Conservation (phyloP, 768 basidiomycete genomes). For the Tylopilus cervinicoccineus region DNA sequence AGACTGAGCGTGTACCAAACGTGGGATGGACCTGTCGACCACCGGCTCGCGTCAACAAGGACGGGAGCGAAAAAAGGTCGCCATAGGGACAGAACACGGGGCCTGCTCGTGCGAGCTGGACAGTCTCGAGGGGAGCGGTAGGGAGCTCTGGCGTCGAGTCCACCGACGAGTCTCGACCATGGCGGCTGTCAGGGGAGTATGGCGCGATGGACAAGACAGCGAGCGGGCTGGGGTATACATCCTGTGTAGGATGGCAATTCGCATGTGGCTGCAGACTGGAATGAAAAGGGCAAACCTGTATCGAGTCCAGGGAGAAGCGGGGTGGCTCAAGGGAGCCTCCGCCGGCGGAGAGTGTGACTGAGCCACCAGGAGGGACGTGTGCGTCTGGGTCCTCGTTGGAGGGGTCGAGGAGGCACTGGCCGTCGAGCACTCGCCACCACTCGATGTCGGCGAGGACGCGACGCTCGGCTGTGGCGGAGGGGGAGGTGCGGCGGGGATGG, state of each 20-base stretch:
- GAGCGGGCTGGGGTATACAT: conserved; percentile 41
- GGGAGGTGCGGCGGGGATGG: conserved; percentile 56
- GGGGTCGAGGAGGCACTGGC: conserved; percentile 46
- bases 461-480: conserved; percentile 59
- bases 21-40: conserved; percentile 24
- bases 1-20: conserved; percentile 40
- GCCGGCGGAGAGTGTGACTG: conserved; percentile 35
- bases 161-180: conserved; percentile 42
- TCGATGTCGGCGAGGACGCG: conserved; percentile 83
- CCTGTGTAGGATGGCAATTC: conserved; percentile 26
- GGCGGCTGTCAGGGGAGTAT: conserved; percentile 44
- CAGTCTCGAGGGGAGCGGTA: conserved; percentile 36
- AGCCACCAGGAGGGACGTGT: conserved; percentile 19
- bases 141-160: conserved; percentile 55
- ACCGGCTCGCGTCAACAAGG: conserved; percentile 22
- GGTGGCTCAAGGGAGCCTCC: conserved; percentile 37
- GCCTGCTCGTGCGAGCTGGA: conserved; percentile 37
- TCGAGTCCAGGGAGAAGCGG: conserved; percentile 20
- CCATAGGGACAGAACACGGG: conserved; percentile 37
- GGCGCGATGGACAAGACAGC: conserved; percentile 56
- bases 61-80: conserved; percentile 23
- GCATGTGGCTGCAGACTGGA: conserved; percentile 1
- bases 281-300: conserved; percentile 21
- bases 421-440: conserved; percentile 80
- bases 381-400: conserved; percentile 19